phyloP scores from a whole-genome alignment of 2,329 filamentous ascomycete genomes.

The Didymella lethalis region DNA sequence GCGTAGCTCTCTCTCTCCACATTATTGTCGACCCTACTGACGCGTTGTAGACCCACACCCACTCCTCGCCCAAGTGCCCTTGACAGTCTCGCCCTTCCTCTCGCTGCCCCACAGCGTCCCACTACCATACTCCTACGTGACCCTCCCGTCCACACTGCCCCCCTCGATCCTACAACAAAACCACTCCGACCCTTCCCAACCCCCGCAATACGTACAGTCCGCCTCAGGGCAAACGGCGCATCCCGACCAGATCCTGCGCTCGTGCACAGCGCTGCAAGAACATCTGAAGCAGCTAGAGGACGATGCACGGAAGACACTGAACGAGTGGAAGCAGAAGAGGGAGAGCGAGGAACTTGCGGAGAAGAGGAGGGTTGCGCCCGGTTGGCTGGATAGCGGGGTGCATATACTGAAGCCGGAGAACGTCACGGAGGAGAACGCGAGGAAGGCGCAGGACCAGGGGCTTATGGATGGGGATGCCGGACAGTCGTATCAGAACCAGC shows the following conservation, averaged over 20 bases:
- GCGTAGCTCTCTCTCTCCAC: background rate
- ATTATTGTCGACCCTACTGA: conserved; percentile 13
- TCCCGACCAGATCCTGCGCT: conserved; percentile 83
- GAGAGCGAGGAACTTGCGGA: conserved; percentile 74
- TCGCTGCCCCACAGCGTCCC: conserved; percentile 88
- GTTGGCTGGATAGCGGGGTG: conserved; percentile 76
- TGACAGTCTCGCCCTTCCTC: conserved; percentile 94
- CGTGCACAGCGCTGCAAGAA: conserved; percentile 78
- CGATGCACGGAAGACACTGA: conserved; percentile 72
- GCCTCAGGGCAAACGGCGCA: conserved; percentile 78
- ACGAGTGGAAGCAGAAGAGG: conserved; percentile 73
- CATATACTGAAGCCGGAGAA: conserved; percentile 72
- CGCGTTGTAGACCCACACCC: conserved; percentile 70
- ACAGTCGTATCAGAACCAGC: conserved; percentile 7
- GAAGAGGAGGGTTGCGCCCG: conserved; percentile 80
- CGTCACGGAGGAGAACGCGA: conserved; percentile 53
- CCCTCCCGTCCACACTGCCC: conserved; percentile 85
- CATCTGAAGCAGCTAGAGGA: conserved; percentile 75
- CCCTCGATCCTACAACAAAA: conserved; percentile 66
- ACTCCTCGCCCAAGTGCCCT: conserved; percentile 87
- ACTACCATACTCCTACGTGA: conserved; percentile 93
- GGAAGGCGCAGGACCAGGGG: conserved; percentile 56
- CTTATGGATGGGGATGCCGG: conserved; percentile 30
- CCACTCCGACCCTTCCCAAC: conserved; percentile 57
- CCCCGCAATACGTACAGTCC: conserved; percentile 83